Evolutionary conservation across 208 protist species (phyloP).

Genomic region (Herpetomonas samuelpessoai): DNA sequence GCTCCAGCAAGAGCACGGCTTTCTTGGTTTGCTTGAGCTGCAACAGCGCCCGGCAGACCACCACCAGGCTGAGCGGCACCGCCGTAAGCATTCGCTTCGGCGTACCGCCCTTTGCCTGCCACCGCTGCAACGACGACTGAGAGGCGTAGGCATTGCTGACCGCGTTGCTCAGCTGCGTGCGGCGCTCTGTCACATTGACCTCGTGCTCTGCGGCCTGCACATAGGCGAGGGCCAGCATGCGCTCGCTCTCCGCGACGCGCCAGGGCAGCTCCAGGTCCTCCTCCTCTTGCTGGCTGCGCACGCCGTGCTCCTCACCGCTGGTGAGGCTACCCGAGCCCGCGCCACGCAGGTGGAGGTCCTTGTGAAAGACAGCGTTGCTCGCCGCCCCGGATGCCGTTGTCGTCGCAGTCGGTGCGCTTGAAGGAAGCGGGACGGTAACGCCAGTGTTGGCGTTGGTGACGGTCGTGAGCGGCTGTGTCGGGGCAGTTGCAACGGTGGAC

Average conservation of each 20-base stretch:
- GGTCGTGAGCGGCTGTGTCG: not conserved
- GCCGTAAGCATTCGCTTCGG: slow-evolving; percentile 71
- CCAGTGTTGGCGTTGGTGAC: not conserved
- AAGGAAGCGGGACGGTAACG: not conserved
- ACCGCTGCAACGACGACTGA: slow-evolving; percentile 77
- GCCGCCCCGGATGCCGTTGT: not conserved
- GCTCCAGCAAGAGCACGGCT: slow-evolving; percentile 78
- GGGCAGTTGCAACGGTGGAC: too few species aligned
- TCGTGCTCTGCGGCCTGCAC: slow-evolving; percentile 83
- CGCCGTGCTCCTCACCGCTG: slow-evolving; percentile 50
- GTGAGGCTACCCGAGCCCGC: slow-evolving; percentile 50
- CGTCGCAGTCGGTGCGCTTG: not conserved
- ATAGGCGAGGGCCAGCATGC: slow-evolving; percentile 79
- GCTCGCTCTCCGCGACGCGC: slow-evolving; percentile 76
- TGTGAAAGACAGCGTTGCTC: slow-evolving; percentile 10
- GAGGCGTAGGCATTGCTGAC: slow-evolving; percentile 85
- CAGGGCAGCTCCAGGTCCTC: slow-evolving; percentile 55
- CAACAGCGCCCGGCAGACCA: slow-evolving; percentile 66
- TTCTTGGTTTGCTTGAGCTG: slow-evolving; percentile 79
- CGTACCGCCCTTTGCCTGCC: slow-evolving; percentile 56
- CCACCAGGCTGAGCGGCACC: slow-evolving; percentile 68
- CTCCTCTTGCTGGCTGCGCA: slow-evolving; percentile 14
- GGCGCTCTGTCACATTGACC: slow-evolving; percentile 74
- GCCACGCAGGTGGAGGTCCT: slow-evolving; percentile 44
- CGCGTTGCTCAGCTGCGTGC: slow-evolving; percentile 77